Evolutionary conservation across 495 filamentous ascomycete species (phyloP).

Genomic region (Amphirosellinia nigrospora): DNA sequence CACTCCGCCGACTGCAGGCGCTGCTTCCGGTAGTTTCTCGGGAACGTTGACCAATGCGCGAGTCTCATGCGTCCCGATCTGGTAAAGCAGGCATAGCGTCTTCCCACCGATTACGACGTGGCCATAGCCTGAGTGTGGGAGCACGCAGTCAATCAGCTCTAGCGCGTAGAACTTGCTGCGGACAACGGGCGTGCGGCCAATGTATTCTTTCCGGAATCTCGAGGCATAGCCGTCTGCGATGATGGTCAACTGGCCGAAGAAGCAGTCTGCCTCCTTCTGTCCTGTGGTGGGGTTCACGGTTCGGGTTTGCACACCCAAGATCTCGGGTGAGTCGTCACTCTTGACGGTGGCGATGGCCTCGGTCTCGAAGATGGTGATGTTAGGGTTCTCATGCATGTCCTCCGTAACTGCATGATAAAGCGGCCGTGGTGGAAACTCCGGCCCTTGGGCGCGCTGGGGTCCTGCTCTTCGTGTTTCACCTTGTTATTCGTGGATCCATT

Average conservation of each 20-base stretch:
- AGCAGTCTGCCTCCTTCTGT: conserved; percentile 68
- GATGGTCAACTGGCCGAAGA: conserved; percentile 86
- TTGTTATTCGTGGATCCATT: conserved; percentile 38
- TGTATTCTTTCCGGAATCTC: conserved; percentile 85
- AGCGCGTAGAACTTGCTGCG: conserved; percentile 88
- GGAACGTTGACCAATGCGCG: conserved; percentile 91
- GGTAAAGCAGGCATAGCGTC: conserved; percentile 89
- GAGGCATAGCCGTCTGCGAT: conserved; percentile 93
- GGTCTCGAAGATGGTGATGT: conserved; percentile 76
- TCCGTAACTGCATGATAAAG: conserved; percentile 77
- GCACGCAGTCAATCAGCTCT: conserved; percentile 83
- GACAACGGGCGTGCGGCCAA: conserved; percentile 69
- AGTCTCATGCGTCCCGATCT: conserved; percentile 95
- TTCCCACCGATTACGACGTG: conserved; percentile 85
- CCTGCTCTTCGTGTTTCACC: conserved; percentile 23
- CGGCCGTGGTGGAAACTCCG: conserved; percentile 83
- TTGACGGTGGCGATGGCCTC: conserved; percentile 68
- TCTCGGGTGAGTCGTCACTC: conserved; percentile 61
- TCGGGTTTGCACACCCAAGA: conserved; percentile 76
- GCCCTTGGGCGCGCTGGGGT: conserved; percentile 62
- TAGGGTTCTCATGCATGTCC: conserved; percentile 69
- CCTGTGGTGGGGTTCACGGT: conserved; percentile 61
- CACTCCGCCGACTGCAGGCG: conserved; percentile 74
- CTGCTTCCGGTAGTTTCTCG: conserved; percentile 74
- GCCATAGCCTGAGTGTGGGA: conserved; percentile 76